Evolutionary conservation across 2,329 filamentous ascomycete genomes (phyloP), one percentile per base, ranked within the genome.

Genomic region (Colletotrichum noveboracense): DNA sequence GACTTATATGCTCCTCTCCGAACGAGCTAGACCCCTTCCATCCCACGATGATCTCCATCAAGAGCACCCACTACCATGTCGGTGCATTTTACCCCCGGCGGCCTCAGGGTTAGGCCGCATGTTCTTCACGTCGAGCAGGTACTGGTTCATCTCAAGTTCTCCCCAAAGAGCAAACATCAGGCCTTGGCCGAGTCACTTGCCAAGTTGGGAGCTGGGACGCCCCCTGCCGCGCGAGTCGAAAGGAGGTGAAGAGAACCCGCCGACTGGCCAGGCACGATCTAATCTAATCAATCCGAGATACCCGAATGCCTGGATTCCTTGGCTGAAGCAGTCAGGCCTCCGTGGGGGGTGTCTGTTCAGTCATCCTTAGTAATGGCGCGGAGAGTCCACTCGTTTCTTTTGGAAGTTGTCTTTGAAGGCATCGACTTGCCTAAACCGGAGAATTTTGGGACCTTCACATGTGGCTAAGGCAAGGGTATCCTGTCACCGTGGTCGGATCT

Each of bases 231-330:
- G 48, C n/a, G 70, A 74, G 70, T 66, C 70, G 70, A 38, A 12
- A 30, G 16, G 18, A 30, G 24, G 43, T n/a, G 30, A 16, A 38
- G 24, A 12, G n/a, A 34, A 30, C 32, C n/a, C 16, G 36, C 32
- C 36, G 36, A 72, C 38, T 72, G 62, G 72, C 26, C 21, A 16
- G 30, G 12, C 30, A 56, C 68, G 69, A 71, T 75, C 68, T 75
- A 72, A 75, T 75, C 72, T 75, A 71, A 72, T 72, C 69, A 72
- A 75, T 26, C 64, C 56, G 55, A 75, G 61, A 70, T 60, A 61
- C 62, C 68, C 68, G 70, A 24, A 28, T 32, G 38, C 56, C 30
- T 61, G 67, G 68, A 30, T 66, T 30, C 61, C 68, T 75, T 67
- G 72, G 68, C 68, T 66, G 55, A 75, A 58, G 36, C 38, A 71